phyloP scores from a whole-genome alignment of 495 filamentous ascomycete genomes.

The Recurvomyces mirabilis region DNA sequence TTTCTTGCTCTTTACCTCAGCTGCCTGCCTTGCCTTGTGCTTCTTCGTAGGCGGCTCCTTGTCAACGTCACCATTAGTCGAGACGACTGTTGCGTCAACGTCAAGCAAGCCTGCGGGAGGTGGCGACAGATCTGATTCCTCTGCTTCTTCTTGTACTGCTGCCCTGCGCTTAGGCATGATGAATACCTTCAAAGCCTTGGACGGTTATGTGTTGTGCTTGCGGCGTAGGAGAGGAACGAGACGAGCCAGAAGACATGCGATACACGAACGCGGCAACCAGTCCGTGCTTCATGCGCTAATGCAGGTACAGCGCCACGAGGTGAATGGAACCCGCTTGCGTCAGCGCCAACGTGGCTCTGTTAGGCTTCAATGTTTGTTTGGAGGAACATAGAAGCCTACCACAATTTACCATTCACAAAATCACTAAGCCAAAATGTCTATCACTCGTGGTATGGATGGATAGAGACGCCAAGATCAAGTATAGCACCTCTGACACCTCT shows the following conservation, averaged over 20 bases:
- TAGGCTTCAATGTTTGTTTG: too few relatives aligned
- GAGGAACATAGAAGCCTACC: too few relatives aligned
- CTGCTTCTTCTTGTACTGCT: not conserved
- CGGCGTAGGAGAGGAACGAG: too few relatives aligned
- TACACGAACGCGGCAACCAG: too few relatives aligned
- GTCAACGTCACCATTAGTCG: not conserved
- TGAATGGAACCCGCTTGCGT: not conserved
- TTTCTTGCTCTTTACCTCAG: not conserved
- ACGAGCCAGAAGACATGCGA: too few relatives aligned
- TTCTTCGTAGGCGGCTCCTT: constrained; percentile 5
- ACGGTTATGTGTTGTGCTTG: too few relatives aligned
- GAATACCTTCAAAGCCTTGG: too few relatives aligned
- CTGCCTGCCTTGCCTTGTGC: constrained; percentile 3
- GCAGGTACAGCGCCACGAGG: not conserved
- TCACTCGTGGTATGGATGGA: not conserved
- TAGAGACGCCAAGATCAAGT: too few relatives aligned
- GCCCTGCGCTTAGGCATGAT: constrained; percentile 12
- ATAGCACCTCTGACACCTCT: not conserved
- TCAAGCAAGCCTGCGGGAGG: constrained; percentile 13
- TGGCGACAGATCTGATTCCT: constrained; percentile 11
- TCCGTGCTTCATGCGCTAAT: constrained; percentile 5
- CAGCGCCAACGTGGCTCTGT: too few relatives aligned
- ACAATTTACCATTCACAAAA: not conserved
- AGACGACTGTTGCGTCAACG: not conserved
- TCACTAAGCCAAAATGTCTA: not conserved